phyloP scores from a whole-genome alignment of 345 rosid genomes.

The Eucalyptus sp. region DNA sequence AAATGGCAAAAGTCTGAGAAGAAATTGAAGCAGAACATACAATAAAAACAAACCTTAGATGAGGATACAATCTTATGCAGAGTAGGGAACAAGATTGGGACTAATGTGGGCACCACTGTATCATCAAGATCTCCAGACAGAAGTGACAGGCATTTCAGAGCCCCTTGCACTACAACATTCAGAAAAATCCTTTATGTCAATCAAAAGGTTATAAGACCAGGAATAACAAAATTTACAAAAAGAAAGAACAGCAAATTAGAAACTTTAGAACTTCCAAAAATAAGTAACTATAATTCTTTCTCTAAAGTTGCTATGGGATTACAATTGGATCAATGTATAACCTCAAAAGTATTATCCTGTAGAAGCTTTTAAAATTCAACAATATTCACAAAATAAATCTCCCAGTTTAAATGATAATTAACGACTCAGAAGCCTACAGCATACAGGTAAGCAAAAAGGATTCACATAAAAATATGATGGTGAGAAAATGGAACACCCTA shows the following conservation, averaged over 20 bases:
- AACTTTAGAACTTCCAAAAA: background rate
- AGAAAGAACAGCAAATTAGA: background rate
- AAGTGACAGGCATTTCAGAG: constrained; percentile 81
- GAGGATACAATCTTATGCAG: constrained; percentile 71
- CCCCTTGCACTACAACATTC: constrained; percentile 62
- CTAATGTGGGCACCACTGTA: constrained; percentile 50
- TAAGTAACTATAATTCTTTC: background rate
- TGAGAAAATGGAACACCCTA: background rate
- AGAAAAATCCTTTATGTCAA: background rate
- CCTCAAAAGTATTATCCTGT: background rate
- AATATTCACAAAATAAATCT: background rate
- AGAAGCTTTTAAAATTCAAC: background rate
- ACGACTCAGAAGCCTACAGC: background rate
- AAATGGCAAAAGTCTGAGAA: background rate
- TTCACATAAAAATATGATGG: background rate
- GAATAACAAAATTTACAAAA: background rate
- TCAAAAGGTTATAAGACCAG: background rate
- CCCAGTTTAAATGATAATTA: background rate
- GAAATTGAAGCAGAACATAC: background rate
- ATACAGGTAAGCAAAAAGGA: background rate
- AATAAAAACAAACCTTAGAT: constrained; percentile 46
- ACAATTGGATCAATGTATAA: background rate
- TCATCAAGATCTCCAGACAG: constrained; percentile 84
- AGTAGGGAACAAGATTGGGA: constrained; percentile 77
- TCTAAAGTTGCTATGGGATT: background rate